Percentiles rank a stretch among this genome's conserved stretches.
phyloP scores from a whole-genome alignment of 1,284 basidiomycete genomes.

The Trametes versicolor region DNA sequence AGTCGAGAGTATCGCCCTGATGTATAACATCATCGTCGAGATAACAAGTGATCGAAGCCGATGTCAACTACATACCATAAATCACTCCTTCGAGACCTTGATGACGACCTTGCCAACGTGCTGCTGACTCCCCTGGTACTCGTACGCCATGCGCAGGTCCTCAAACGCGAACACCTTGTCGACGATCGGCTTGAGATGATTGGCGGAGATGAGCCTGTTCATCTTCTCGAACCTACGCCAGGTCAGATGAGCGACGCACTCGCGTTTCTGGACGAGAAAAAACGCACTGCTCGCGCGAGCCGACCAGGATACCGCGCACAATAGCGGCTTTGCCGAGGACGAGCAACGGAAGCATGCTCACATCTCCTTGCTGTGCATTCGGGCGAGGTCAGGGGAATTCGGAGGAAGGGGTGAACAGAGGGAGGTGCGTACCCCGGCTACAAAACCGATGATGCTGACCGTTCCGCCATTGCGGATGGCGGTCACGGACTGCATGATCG shows the following conservation, averaged over 20 bases:
- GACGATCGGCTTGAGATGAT: slow-evolving; percentile 48
- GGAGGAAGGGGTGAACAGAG: background rate
- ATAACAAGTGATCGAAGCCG: too few species aligned
- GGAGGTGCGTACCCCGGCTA: slow-evolving; percentile 38
- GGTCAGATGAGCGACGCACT: background rate
- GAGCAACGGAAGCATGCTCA: slow-evolving; percentile 24
- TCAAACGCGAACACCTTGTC: slow-evolving; percentile 54
- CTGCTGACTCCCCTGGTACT: slow-evolving; percentile 47
- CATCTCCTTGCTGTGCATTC: slow-evolving; percentile 29
- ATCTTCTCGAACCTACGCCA: slow-evolving; percentile 45
- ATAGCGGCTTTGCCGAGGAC: slow-evolving; percentile 30
- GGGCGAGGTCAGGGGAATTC: slow-evolving; percentile 2
- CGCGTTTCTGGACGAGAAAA: slow-evolving; percentile 1
- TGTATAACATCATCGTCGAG: too few species aligned
- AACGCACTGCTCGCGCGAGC: slow-evolving; percentile 43
- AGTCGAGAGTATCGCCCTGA: too few species aligned
- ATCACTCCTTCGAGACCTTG: slow-evolving; percentile 38
- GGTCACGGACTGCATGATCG: slow-evolving; percentile 48
- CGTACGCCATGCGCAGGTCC: slow-evolving; percentile 48
- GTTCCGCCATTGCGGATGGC: slow-evolving; percentile 48
- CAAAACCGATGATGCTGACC: slow-evolving; percentile 51
- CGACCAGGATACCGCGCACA: slow-evolving; percentile 48
- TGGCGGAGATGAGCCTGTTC: slow-evolving; percentile 46
- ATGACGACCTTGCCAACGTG: slow-evolving; percentile 51
- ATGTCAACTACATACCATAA: too few species aligned